A percentile compares a stretch with the other conserved stretches of the same genome.
Evolutionary conservation across 2,329 filamentous ascomycete genomes (phyloP).

Genomic region (Aspergillus fijiensis): DNA sequence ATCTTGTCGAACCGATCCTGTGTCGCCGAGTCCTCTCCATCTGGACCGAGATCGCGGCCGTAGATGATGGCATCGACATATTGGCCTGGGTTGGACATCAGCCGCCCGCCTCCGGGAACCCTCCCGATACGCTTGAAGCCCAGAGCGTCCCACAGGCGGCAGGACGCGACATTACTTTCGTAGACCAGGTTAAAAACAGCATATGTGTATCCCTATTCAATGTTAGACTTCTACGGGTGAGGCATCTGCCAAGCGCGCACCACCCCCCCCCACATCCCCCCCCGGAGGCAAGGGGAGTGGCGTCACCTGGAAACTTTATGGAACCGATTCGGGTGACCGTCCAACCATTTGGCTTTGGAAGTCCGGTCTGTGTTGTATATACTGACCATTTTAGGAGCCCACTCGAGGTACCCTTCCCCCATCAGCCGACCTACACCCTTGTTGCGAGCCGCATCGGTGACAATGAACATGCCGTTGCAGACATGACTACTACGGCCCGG

Average conservation of each 20-base stretch:
- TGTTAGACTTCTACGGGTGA: slow-evolving; percentile 20
- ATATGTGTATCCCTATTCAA: slow-evolving; percentile 72
- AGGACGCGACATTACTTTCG: slow-evolving; percentile 87
- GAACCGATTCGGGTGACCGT: not conserved
- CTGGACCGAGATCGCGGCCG: slow-evolving; percentile 62
- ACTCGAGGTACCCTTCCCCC: slow-evolving; percentile 75
- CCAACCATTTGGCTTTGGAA: not conserved
- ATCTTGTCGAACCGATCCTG: slow-evolving; percentile 99
- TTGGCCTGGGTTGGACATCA: slow-evolving; percentile 67
- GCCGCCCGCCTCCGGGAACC: slow-evolving; percentile 69
- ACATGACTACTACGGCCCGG: slow-evolving; percentile 87
- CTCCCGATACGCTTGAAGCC: slow-evolving; percentile 90
- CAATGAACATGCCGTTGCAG: slow-evolving; percentile 73
- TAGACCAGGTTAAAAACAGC: slow-evolving; percentile 94
- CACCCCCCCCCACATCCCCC: not conserved
- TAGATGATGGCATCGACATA: slow-evolving; percentile 76
- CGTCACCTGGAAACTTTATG: not conserved
- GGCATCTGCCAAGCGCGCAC: not conserved
- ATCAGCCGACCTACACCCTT: slow-evolving; percentile 73
- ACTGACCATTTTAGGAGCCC: slow-evolving; percentile 64
- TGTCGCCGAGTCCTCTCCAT: slow-evolving; percentile 79
- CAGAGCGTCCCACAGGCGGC: slow-evolving; percentile 86
- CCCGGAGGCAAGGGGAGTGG: not conserved
- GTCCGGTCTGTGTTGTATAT: not conserved
- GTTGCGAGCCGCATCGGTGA: slow-evolving; percentile 70